A percentile compares a stretch with the other conserved stretches of the same genome.
Conservation (phyloP, 768 basidiomycete species). For the Auricularia cornea region DNA sequence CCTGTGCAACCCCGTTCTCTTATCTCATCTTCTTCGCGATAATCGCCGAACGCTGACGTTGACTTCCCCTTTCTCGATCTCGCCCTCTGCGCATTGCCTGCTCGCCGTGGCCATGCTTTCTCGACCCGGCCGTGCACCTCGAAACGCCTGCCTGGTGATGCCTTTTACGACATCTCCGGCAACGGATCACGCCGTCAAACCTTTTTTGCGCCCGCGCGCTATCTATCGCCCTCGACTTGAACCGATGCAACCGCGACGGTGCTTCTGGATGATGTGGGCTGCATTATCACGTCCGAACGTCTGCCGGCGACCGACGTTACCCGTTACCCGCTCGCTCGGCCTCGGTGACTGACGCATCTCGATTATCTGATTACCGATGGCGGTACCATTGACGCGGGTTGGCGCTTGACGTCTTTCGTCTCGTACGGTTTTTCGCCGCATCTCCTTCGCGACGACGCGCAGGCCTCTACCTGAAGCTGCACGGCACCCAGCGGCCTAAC, state of each 20-base stretch:
- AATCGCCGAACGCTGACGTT: too few species aligned
- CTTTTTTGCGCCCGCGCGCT: background rate
- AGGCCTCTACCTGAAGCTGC: constrained; percentile 98
- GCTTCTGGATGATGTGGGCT: too few species aligned
- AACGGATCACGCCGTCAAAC: background rate
- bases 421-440: constrained; percentile 6
- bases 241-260: too few species aligned
- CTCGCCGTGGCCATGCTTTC: too few species aligned
- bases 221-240: background rate
- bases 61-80: too few species aligned
- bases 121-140: too few species aligned
- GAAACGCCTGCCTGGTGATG: too few species aligned
- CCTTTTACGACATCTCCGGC: too few species aligned
- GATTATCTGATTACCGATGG: background rate
- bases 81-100: too few species aligned
- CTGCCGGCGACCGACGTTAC: background rate
- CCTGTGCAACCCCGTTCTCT: background rate
- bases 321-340: background rate
- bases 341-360: background rate
- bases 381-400: background rate
- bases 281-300: background rate
- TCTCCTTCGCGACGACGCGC: background rate
- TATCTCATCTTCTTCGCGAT: background rate
- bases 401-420: background rate
- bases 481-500: constrained; percentile 92